phyloP scores from a whole-genome alignment of 1,284 basidiomycete species.

The Chiua sp. region DNA sequence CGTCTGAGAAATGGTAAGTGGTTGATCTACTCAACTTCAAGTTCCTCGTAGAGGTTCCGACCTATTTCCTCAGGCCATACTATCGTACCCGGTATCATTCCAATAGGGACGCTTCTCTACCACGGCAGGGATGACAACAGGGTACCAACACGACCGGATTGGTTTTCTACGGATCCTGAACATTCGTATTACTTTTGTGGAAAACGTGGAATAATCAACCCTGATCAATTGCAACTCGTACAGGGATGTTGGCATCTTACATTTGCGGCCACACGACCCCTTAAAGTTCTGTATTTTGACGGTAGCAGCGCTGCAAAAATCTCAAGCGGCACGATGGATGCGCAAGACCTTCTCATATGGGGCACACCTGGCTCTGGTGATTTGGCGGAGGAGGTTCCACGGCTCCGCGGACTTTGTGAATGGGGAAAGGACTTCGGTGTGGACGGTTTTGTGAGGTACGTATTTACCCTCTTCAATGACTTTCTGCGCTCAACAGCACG shows the following conservation, averaged over 20 bases:
- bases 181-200: slow-evolving; percentile 45
- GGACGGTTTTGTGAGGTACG: slow-evolving; percentile 43
- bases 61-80: not conserved
- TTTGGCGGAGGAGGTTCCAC: slow-evolving; percentile 29
- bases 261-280: slow-evolving; percentile 39
- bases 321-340: slow-evolving; percentile 43
- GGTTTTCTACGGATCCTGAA: slow-evolving; percentile 25
- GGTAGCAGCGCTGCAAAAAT: slow-evolving; percentile 46
- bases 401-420: slow-evolving; percentile 39
- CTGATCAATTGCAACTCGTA: not conserved
- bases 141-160: too few relatives aligned
- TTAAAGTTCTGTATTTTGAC: slow-evolving; percentile 51
- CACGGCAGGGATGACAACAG: too few relatives aligned
- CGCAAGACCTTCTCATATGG: slow-evolving; percentile 47
- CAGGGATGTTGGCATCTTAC: slow-evolving; percentile 47
- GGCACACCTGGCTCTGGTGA: slow-evolving; percentile 32
- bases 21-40: too few relatives aligned
- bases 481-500: not conserved
- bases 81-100: not conserved
- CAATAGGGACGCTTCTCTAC: not conserved
- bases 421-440: slow-evolving; percentile 40
- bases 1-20: slow-evolving; percentile 48
- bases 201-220: not conserved
- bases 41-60: too few relatives aligned
- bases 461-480: not conserved